Percentiles rank a stretch among this genome's conserved stretches.
Conservation (phyloP, 2,329 filamentous ascomycete species). For the Lecanicillium sp. region DNA sequence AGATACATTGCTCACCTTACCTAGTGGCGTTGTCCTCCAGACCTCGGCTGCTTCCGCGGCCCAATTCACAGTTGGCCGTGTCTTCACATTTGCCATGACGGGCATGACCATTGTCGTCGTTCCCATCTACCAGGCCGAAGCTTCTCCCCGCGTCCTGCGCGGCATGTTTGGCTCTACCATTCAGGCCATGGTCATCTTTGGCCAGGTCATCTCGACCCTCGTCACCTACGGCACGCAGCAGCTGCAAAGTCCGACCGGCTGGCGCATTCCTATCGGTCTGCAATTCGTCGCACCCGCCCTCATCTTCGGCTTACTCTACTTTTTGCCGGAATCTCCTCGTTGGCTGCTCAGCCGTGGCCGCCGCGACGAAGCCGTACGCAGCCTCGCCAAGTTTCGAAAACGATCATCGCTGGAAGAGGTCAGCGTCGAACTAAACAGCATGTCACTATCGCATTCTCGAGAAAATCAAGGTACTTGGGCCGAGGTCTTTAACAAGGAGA, state of each 20-base stretch:
- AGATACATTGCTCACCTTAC: background rate
- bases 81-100: constrained; percentile 26
- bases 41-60: constrained; percentile 23
- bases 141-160: constrained; percentile 21
- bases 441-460: constrained; percentile 17
- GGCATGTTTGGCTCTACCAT: constrained; percentile 25
- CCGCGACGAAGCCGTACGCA: constrained; percentile 29
- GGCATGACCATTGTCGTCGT: constrained; percentile 28
- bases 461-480: constrained; percentile 20
- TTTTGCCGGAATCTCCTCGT: constrained; percentile 41
- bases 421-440: constrained; percentile 19
- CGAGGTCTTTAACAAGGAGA: constrained; percentile 20
- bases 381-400: constrained; percentile 27
- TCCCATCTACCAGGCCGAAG: constrained; percentile 26
- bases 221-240: constrained; percentile 23
- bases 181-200: constrained; percentile 24
- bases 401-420: constrained; percentile 23
- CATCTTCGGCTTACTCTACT: constrained; percentile 27
- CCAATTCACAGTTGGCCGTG: constrained; percentile 26
- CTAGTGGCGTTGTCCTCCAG: constrained; percentile 25
- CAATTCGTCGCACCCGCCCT: constrained; percentile 37
- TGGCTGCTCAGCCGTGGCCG: constrained; percentile 35
- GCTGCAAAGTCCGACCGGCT: constrained; percentile 22
- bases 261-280: constrained; percentile 40
- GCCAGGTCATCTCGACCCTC: constrained; percentile 22